phyloP scores from a whole-genome alignment of 352 stramenopile genomes.

The Globisporangium paddicum region DNA sequence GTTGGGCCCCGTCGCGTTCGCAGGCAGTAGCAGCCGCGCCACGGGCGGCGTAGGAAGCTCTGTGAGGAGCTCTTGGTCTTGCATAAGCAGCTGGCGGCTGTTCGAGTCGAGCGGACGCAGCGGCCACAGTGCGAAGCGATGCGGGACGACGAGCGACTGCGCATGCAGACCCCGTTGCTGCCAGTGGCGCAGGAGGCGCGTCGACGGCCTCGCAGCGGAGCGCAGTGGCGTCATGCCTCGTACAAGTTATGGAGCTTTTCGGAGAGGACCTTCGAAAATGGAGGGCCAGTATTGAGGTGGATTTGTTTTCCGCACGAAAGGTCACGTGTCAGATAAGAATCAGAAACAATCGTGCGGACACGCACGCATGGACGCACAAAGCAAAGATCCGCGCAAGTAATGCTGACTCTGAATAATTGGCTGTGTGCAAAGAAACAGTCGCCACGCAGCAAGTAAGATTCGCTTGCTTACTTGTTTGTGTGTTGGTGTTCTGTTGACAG shows the following conservation, averaged over 20 bases:
- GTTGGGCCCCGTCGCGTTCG: neutral
- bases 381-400: neutral
- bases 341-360: neutral
- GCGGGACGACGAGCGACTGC: conserved; percentile 9
- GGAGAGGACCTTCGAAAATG: neutral
- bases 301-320: neutral
- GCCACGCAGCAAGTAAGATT: neutral
- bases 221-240: neutral
- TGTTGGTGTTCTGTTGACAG: neutral
- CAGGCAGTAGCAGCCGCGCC: conserved; percentile 28
- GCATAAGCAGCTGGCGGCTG: conserved; percentile 8
- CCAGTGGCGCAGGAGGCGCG: neutral
- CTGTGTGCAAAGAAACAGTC: neutral
- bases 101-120: conserved; percentile 13
- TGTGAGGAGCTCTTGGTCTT: conserved; percentile 21
- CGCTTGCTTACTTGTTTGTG: neutral
- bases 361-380: neutral
- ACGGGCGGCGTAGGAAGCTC: conserved; percentile 10
- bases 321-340: neutral
- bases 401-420: neutral
- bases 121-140: conserved; percentile 36
- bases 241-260: neutral
- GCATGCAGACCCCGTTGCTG: neutral
- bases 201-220: neutral
- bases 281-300: neutral